Conservation (phyloP, 2,329 filamentous ascomycete species). For the Colletotrichum paranaense region DNA sequence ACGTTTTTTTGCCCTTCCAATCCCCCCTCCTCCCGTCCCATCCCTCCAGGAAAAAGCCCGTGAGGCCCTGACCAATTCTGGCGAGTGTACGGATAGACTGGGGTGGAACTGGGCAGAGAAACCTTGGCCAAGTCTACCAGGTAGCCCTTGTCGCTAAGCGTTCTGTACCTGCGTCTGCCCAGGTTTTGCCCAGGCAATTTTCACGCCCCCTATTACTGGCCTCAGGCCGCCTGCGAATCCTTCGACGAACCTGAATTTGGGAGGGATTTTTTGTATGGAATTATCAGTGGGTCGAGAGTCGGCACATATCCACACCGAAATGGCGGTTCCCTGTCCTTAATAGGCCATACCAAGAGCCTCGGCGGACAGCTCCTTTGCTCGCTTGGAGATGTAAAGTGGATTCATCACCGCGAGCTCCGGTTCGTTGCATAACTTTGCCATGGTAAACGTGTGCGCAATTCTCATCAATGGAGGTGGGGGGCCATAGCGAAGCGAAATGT, state of each 20-base stretch:
- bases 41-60: not conserved
- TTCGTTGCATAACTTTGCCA: not conserved
- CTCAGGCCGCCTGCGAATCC: not conserved
- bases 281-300: not conserved
- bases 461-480: not conserved
- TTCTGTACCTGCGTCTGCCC: slow-evolving; percentile 31
- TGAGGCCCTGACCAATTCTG: not conserved
- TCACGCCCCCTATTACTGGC: not conserved
- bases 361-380: slow-evolving; percentile 7
- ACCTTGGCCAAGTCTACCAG: not conserved
- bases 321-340: not conserved
- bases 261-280: not conserved
- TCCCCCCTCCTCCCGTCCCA: not conserved
- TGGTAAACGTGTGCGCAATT: not conserved
- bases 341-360: not conserved
- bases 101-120: not conserved
- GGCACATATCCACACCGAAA: not conserved
- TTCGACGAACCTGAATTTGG: not conserved
- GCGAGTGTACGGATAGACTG: not conserved
- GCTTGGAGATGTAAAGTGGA: slow-evolving; percentile 8
- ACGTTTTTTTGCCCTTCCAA: not conserved
- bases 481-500: not conserved
- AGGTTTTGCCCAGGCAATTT: not conserved
- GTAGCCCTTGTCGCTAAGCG: slow-evolving; percentile 2
- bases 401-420: not conserved